Percentiles rank a stretch among this genome's conserved stretches.
Conservation (phyloP, 192 early-diverging fungal species). For the Allomyces javanicus region DNA sequence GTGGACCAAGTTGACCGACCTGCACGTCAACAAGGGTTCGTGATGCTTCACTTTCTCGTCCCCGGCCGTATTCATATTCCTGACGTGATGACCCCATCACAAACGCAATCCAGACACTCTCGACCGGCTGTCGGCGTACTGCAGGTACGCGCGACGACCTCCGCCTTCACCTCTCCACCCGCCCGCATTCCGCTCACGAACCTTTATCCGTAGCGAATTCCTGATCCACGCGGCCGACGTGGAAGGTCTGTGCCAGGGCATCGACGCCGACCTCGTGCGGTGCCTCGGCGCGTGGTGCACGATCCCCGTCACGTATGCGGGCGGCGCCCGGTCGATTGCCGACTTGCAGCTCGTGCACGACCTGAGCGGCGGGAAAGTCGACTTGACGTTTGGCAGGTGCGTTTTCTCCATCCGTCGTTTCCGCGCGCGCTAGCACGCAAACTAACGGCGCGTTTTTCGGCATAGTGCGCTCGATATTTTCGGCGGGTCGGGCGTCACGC, state of each 20-base stretch:
- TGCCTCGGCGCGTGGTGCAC: slow-evolving; percentile 58
- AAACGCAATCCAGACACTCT: slow-evolving; percentile 22
- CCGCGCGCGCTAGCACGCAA: background rate
- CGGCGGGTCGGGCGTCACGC: slow-evolving; percentile 66
- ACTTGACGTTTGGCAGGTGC: slow-evolving; percentile 82
- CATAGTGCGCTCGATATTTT: slow-evolving; percentile 87
- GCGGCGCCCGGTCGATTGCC: slow-evolving; percentile 48
- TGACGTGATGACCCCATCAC: slow-evolving; percentile 6
- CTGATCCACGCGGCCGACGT: slow-evolving; percentile 95
- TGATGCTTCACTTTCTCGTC: slow-evolving; percentile 6
- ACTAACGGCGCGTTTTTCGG: background rate
- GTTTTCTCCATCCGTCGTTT: background rate
- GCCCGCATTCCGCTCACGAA: no score
- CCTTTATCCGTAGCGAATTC: slow-evolving; percentile 46
- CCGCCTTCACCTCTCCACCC: background rate
- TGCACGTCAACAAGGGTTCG: slow-evolving; percentile 48
- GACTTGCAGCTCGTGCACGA: slow-evolving; percentile 63
- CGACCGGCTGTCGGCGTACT: slow-evolving; percentile 29
- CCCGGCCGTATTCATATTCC: no score
- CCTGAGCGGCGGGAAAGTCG: slow-evolving; percentile 63
- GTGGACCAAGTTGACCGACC: slow-evolving; percentile 91
- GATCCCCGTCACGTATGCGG: slow-evolving; percentile 88
- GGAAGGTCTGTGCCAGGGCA: slow-evolving; percentile 85
- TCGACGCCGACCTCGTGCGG: slow-evolving; percentile 69
- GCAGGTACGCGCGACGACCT: slow-evolving; percentile 22